Evolutionary conservation across 306 rosid genomes (phyloP).

Genomic region (Inga leiocalycina): DNA sequence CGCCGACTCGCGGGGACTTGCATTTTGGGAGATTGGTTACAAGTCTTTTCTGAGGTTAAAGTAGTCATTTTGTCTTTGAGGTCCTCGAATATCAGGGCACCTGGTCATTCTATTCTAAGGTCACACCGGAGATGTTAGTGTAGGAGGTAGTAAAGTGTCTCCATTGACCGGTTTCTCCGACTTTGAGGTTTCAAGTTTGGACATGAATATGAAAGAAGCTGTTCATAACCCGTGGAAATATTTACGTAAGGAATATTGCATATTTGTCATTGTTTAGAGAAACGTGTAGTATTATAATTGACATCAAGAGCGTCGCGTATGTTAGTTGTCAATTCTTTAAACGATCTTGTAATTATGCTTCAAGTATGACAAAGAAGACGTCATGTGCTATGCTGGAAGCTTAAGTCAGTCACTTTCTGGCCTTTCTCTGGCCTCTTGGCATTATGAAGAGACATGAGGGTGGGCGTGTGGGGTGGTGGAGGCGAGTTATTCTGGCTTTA

Average conservation of each 20-base stretch:
- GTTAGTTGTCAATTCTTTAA: not conserved
- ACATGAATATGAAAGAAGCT: slow-evolving; percentile 30
- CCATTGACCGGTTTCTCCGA: slow-evolving; percentile 5
- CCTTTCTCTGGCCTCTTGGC: slow-evolving; percentile 38
- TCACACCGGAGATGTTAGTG: not conserved
- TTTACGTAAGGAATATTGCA: slow-evolving; percentile 25
- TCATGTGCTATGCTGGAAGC: slow-evolving; percentile 45
- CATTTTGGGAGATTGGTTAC: slow-evolving; percentile 41
- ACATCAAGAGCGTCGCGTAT: slow-evolving; percentile 26
- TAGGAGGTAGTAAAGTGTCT: slow-evolving; percentile 16
- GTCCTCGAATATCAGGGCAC: not conserved
- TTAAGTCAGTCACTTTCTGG: slow-evolving; percentile 46
- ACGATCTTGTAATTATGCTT: slow-evolving; percentile 22
- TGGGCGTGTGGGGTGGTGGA: slow-evolving; percentile 43
- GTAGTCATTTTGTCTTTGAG: slow-evolving; percentile 20
- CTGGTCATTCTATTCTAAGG: not conserved
- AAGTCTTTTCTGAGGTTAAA: slow-evolving; percentile 37
- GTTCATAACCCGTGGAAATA: slow-evolving; percentile 28
- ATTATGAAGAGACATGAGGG: slow-evolving; percentile 44
- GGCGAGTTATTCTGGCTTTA: slow-evolving; percentile 57
- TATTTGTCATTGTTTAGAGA: not conserved
- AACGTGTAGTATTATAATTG: slow-evolving; percentile 30
- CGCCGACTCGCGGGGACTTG: not conserved
- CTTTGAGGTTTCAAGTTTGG: slow-evolving; percentile 1
- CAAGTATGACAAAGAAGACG: slow-evolving; percentile 33